Conservation (phyloP, 495 filamentous ascomycete species). For the Penicillium samsonianum region DNA sequence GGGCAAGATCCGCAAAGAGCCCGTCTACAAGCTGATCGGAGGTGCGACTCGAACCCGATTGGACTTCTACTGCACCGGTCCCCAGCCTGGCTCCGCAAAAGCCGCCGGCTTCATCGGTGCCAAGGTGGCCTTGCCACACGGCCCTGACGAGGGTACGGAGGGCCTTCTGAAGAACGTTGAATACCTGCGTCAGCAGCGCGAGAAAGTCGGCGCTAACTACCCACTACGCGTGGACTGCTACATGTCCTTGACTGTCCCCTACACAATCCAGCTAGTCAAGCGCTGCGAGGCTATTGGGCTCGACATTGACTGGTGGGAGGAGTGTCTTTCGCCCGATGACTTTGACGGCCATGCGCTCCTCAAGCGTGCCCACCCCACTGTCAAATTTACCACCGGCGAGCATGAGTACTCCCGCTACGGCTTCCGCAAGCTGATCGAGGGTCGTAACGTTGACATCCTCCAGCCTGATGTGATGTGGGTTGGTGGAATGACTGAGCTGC, state of each 20-base stretch:
- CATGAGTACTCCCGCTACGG: conserved; percentile 92
- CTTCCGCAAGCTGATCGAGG: conserved; percentile 91
- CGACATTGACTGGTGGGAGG: conserved; percentile 96
- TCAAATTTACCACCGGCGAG: conserved; percentile 93
- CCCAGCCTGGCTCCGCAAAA: conserved; percentile 75
- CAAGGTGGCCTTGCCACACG: conserved; percentile 86
- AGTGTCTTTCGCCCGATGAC: conserved; percentile 86
- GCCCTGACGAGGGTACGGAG: conserved; percentile 78
- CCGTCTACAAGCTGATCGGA: conserved; percentile 92
- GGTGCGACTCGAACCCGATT: conserved; percentile 77
- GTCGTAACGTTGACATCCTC: conserved; percentile 87
- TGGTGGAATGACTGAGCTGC: conserved; percentile 86
- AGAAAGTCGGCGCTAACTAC: conserved; percentile 83
- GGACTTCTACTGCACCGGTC: conserved; percentile 92
- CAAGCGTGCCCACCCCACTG: conserved; percentile 84
- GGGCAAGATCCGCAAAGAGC: conserved; percentile 86
- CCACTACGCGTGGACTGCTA: conserved; percentile 95
- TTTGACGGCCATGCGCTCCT: conserved; percentile 84
- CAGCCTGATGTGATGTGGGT: conserved; percentile 98
- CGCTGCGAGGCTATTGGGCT: conserved; percentile 74
- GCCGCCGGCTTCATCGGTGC: conserved; percentile 83
- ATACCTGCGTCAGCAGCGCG: conserved; percentile 80
- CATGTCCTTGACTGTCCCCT: conserved; percentile 89
- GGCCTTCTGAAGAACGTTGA: conserved; percentile 86
- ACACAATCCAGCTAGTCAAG: conserved; percentile 87